Evolutionary conservation across 768 basidiomycete species (phyloP).

Genomic region (Tricholoma sp.): DNA sequence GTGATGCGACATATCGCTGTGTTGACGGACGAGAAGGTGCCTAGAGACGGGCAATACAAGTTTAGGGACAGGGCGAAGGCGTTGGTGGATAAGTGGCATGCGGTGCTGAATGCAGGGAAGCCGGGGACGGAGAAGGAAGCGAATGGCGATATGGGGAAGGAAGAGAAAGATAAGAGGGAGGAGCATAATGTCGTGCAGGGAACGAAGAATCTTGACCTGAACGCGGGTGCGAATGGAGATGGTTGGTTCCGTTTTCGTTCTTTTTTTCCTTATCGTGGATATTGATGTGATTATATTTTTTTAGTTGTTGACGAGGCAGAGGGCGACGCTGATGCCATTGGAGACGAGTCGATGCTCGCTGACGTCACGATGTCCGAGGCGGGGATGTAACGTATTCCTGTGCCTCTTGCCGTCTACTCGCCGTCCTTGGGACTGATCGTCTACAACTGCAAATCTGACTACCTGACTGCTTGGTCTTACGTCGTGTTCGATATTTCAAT

Average conservation of each 20-base stretch:
- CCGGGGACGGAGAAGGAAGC: constrained; percentile 11
- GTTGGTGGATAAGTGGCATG: constrained; percentile 59
- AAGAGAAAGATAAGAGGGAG: neutral
- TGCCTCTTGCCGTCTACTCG: no score
- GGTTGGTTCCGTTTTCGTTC: neutral
- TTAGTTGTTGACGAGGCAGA: constrained; percentile 12
- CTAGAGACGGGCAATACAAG: constrained; percentile 48
- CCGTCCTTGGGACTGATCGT: neutral
- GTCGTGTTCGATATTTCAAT: neutral
- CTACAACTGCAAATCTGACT: neutral
- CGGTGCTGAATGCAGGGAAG: constrained; percentile 26
- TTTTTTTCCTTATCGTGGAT: neutral
- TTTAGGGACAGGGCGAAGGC: constrained; percentile 60
- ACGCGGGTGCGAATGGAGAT: neutral
- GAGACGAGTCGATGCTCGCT: constrained; percentile 22
- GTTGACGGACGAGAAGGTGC: constrained; percentile 42
- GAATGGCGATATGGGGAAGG: neutral
- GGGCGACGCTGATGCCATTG: constrained; percentile 23
- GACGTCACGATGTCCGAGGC: constrained; percentile 42
- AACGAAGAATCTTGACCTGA: neutral
- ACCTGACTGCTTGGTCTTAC: neutral
- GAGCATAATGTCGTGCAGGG: neutral
- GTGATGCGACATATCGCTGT: constrained; percentile 76
- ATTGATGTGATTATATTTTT: neutral
- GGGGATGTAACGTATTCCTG: neutral